phyloP scores from a whole-genome alignment of 495 filamentous ascomycete species.

The Cercophora scortea region DNA sequence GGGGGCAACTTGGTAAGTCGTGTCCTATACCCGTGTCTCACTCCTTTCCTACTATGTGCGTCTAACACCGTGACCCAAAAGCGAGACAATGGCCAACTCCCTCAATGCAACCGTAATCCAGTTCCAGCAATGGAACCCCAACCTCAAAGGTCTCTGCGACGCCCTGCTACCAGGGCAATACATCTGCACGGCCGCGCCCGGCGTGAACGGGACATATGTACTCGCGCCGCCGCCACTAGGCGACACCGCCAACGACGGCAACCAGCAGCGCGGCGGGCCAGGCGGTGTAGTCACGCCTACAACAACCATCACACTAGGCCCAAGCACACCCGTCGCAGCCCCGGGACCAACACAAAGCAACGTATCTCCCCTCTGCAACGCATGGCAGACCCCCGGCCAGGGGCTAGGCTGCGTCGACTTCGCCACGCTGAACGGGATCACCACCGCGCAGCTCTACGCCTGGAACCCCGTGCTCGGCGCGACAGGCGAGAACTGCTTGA shows the following conservation, averaged over 20 bases:
- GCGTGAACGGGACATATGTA: background rate
- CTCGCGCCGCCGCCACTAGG: background rate
- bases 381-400: background rate
- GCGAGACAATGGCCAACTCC: background rate
- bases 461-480: slow-evolving; percentile 13
- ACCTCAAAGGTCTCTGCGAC: background rate
- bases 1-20: too few species aligned
- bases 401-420: background rate
- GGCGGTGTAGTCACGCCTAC: background rate
- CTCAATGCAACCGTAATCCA: background rate
- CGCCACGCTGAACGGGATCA: background rate
- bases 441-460: slow-evolving; percentile 2
- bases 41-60: too few species aligned
- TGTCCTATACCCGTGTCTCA: too few species aligned
- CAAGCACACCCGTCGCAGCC: background rate
- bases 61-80: too few species aligned
- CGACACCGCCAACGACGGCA: background rate
- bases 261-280: background rate
- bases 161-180: background rate
- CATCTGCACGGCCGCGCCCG: background rate
- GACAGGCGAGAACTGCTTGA: slow-evolving; percentile 5
- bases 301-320: background rate
- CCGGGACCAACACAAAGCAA: background rate
- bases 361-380: background rate
- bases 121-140: background rate